phyloP scores from a whole-genome alignment of 441 rosid genomes.

The Syzygium syzygioides region DNA sequence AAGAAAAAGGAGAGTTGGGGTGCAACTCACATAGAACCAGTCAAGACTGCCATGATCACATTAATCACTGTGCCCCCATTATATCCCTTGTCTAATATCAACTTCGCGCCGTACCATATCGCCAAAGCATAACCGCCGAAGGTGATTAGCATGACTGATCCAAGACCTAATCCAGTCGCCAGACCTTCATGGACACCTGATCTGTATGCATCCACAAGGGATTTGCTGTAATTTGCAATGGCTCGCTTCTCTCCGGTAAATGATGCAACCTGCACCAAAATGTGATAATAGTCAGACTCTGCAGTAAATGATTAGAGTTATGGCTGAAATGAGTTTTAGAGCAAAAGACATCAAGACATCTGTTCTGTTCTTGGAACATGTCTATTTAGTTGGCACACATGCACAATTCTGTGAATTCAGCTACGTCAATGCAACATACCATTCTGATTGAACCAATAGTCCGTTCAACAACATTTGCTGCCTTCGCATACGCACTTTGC shows the following conservation, averaged over 20 bases:
- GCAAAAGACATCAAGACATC: background rate
- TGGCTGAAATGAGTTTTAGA: background rate
- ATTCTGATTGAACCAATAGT: background rate
- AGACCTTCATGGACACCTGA: background rate
- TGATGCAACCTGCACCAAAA: background rate
- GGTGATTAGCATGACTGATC: background rate
- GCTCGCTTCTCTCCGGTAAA: background rate
- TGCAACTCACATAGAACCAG: background rate
- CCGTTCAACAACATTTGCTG: conserved; percentile 11
- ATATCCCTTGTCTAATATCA: background rate
- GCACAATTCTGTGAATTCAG: background rate
- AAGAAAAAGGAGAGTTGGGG: background rate
- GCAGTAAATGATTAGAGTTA: background rate
- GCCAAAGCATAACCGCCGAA: background rate
- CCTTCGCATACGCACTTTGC: conserved; percentile 13
- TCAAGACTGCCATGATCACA: background rate
- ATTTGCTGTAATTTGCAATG: background rate
- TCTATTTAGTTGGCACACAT: background rate
- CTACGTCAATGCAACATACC: background rate
- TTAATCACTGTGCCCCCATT: background rate
- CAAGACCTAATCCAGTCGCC: background rate
- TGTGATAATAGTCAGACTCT: background rate
- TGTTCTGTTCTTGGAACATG: background rate
- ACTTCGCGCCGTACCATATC: background rate
- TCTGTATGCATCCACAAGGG: background rate